Base-by-base conservation (phyloP, 345 rosid species). In the Rhizophora apiculata region DNA sequence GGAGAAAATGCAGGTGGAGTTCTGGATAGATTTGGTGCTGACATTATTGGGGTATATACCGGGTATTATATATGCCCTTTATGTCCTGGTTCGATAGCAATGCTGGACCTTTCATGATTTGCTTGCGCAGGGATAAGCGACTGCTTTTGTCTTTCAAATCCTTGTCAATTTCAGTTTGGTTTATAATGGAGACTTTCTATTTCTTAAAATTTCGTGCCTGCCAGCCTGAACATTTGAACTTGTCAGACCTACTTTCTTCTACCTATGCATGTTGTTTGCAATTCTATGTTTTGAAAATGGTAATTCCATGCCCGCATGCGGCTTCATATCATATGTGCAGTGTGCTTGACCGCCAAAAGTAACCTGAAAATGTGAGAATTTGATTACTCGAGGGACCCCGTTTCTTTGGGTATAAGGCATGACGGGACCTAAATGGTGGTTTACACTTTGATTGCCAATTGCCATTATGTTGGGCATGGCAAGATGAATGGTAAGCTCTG, bases 41-140 rank as follows among this genome's bases (percentile, higher is more conserved):
- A 91, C 97, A 2, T 13, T 88, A 3, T 39, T 91, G 64, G 94
- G 96, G 65, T 89, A 91, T 51, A 82, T 93, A 30, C 98, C 98
- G 6, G 97, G 98, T 67, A 86, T 93, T 46, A 82, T 93, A 79
- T 91, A 93, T 65, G 98, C 96, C 2, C 67, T 93, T 52, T 93
- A 91, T 70, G 96, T 91, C 0, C 77, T 94, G 58, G 89, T 91
- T 49, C 96, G 83, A 79, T 89, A 85, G 76, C 21, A 60, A 30
- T 19, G 3, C 5, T 20, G 18, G 43, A 2, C 18, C 2, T 59
- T 30, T 37, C 22, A 2, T 1, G 27, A 55, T 55, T 55, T 55
- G 1, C 1, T 4, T 54, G 37, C 27, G 21, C 29, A 34, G 27
- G 62, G 20, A 71, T 26, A 2, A 21, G 56, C 19, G 4, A 39